Base-by-base conservation (phyloP, 2,329 filamentous ascomycete species). In the Penicillium vulpinum region DNA sequence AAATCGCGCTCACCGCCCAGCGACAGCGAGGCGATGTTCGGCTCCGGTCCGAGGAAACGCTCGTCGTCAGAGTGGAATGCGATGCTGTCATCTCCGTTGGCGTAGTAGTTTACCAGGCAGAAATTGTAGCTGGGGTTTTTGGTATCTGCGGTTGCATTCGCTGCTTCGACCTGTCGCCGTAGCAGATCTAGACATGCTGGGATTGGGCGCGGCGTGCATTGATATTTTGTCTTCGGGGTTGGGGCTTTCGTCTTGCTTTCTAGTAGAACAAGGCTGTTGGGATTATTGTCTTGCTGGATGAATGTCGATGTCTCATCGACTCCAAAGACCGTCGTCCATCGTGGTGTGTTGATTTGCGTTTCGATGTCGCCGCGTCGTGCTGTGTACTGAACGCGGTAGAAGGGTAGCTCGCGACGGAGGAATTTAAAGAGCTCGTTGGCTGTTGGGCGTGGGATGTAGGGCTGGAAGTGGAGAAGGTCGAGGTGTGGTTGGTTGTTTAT, bases 61-160 rank as follows among this genome's bases (percentile, higher is more conserved):
- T 93, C 90, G 67, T 93, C 89, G 63, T 93, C 90, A 47, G 86
- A 89, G 72, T 93, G 89, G 67, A 88, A 93, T 11, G 86, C 83
- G 47, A 93, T 93, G 63, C 87, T 90, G 70, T 93, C 89, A 6
- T 84, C 78, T 0, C 90, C 89, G 4, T 83, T 84, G n/a, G 87
- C 87, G 68, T 93, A 93, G 75, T 93, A 93, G 68, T 93, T 93
- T 5, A 93, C 88, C 1, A 93, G 80, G 58, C 87, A 89, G 70
- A 92, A 91, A 69, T 93, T 93, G 75, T 88, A 93, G 1, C 69
- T 80, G 66, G 84, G 83, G n/a, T 81, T 81, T 0, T 88, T 36
- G 2, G 4, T 24, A 35, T 21, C 44, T 24, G 13, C 8, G 18
- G 7, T 3, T 44, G 36, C n/a, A 7, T 29, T 90, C 0, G 84